These are phyloP conservation scores for Xerocomus brunneocitrinus DNA, from an alignment of 768 basidiomycete species.

Conservation along the genomic window DNA sequence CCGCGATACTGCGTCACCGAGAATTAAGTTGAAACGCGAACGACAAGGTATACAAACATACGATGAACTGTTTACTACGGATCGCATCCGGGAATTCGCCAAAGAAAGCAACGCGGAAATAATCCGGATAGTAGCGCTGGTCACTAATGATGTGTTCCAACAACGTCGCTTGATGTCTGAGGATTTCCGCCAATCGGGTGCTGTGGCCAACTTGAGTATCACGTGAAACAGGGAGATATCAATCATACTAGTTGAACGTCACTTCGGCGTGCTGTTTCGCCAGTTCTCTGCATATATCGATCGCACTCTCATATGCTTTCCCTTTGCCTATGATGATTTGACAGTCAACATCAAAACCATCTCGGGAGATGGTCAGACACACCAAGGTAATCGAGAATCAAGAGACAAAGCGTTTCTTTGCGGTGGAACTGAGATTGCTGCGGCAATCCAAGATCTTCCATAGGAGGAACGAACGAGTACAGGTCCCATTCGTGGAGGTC, in stretches of 20 bases:
- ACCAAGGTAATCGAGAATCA: constrained; percentile 95
- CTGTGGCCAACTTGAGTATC: constrained; percentile 36
- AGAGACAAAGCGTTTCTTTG: constrained; percentile 86
- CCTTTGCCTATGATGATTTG: constrained; percentile 63
- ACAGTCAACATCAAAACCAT: constrained; percentile 3
- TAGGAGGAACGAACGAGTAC: constrained; percentile 73
- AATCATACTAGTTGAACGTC: constrained; percentile 83
- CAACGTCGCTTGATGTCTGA: constrained; percentile 82
- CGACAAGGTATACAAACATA: constrained; percentile 32
- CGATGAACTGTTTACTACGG: constrained; percentile 87
- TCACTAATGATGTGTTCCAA: constrained; percentile 82
- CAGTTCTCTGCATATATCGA: constrained; percentile 90
- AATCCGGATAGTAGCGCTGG: constrained; percentile 85
- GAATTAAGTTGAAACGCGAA: background rate
- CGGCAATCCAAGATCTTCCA: constrained; percentile 86
- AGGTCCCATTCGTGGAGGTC: constrained; percentile 91
- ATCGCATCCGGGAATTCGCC: constrained; percentile 87
- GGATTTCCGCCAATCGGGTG: constrained; percentile 76
- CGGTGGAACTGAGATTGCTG: constrained; percentile 92
- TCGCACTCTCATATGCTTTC: constrained; percentile 94
- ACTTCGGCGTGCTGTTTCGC: constrained; percentile 83
- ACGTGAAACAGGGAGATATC: background rate
- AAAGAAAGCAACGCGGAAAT: constrained; percentile 91
- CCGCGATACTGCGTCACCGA: constrained; percentile 69
- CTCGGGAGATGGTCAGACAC: constrained; percentile 13